phyloP scores from a whole-genome alignment of 1,139 yeast genomes.

The Zygosaccharomyces pseudobailii region DNA sequence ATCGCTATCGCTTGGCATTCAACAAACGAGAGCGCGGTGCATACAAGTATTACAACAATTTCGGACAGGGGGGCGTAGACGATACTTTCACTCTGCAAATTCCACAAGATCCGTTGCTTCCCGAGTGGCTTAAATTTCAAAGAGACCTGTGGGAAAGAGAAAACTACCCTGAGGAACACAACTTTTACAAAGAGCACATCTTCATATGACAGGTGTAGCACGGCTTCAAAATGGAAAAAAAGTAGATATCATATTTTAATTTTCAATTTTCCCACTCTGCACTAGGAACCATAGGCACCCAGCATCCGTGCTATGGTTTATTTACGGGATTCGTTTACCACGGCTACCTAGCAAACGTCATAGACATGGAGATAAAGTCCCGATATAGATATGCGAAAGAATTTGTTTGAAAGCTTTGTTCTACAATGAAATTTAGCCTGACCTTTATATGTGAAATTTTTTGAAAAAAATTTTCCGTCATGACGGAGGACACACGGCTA shows the following conservation, averaged over 20 bases:
- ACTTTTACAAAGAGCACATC: constrained; percentile 32
- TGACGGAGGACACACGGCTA: not conserved
- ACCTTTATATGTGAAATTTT: constrained; percentile 6
- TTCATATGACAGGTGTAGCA: constrained; percentile 28
- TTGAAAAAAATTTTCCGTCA: not conserved
- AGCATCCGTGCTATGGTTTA: constrained; percentile 13
- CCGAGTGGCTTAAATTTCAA: constrained; percentile 65
- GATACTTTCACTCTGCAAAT: constrained; percentile 41
- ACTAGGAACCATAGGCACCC: constrained; percentile 9
- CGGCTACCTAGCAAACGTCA: constrained; percentile 29
- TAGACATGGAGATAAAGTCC: constrained; percentile 35
- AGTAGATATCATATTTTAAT: constrained; percentile 6
- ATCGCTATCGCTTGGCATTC: constrained; percentile 32
- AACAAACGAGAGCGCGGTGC: constrained; percentile 29
- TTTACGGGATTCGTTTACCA: constrained; percentile 37
- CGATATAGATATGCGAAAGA: constrained; percentile 8
- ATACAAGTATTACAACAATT: constrained; percentile 27
- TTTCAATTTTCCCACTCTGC: constrained; percentile 26
- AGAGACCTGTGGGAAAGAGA: constrained; percentile 61
- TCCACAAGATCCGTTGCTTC: constrained; percentile 59
- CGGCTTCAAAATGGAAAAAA: constrained; percentile 34
- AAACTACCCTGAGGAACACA: constrained; percentile 31
- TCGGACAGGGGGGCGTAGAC: constrained; percentile 7
- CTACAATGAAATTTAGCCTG: not conserved
- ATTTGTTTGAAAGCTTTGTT: not conserved